phyloP scores from a whole-genome alignment of 805 yeast genomes.

The Sugiyamaella smithiae region DNA sequence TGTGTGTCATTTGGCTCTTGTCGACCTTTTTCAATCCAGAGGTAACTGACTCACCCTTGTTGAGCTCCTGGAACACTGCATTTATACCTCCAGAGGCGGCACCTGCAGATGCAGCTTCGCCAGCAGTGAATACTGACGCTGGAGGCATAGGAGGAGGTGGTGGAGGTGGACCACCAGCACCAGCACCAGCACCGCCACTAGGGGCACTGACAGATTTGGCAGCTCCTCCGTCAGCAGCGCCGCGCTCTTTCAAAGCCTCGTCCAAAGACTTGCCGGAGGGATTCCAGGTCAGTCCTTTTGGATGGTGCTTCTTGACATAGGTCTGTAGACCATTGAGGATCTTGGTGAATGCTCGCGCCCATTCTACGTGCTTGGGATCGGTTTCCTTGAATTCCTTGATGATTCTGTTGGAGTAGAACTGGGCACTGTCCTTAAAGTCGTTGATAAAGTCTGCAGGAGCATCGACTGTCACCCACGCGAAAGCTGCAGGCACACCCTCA shows the following conservation, averaged over 20 bases:
- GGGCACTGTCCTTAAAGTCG: conserved; percentile 87
- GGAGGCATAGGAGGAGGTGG: conserved; percentile 92
- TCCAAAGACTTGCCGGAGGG: conserved; percentile 55
- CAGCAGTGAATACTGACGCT: conserved; percentile 56
- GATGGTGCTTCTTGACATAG: conserved; percentile 73
- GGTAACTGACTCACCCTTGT: conserved; percentile 81
- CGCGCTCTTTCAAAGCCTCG: conserved; percentile 41
- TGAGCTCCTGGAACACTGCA: conserved; percentile 90
- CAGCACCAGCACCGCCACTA: conserved; percentile 38
- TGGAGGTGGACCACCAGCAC: conserved; percentile 39
- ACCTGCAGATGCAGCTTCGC: conserved; percentile 27
- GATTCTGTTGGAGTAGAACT: conserved; percentile 90
- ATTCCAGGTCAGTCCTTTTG: conserved; percentile 85
- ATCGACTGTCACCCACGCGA: conserved; percentile 84
- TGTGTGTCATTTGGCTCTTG: conserved; percentile 89
- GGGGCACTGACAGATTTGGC: conserved; percentile 30
- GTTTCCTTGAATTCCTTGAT: conserved; percentile 77
- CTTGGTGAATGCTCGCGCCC: conserved; percentile 69
- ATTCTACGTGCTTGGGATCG: conserved; percentile 66
- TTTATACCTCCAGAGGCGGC: conserved; percentile 54
- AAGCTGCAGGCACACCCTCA: conserved; percentile 84
- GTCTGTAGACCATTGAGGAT: conserved; percentile 67
- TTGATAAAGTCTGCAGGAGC: conserved; percentile 74
- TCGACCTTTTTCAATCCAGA: conserved; percentile 88
- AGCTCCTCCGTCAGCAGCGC: conserved; percentile 26